phyloP scores from a whole-genome alignment of 768 basidiomycete genomes.

The Rhodotorula paludigena region DNA sequence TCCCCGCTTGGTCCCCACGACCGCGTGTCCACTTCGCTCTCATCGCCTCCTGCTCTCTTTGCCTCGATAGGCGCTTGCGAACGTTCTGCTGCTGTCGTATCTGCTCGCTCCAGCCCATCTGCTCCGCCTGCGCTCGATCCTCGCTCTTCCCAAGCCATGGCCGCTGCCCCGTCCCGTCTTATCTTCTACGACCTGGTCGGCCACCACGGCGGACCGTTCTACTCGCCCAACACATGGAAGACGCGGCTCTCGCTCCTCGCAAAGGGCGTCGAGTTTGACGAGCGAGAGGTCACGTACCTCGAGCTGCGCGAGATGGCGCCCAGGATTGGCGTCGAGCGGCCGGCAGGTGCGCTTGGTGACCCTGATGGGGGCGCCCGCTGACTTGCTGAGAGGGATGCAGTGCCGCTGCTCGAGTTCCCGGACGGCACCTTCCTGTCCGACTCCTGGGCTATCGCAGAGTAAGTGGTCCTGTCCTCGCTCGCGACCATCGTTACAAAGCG shows the following conservation, averaged over 20 bases:
- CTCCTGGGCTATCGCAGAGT: conserved; percentile 25
- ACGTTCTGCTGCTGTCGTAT: too few species aligned
- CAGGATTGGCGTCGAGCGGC: conserved; percentile 11
- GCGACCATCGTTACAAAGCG: too few species aligned
- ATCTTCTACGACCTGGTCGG: conserved; percentile 31
- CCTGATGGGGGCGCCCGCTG: background rate
- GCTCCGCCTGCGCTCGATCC: too few species aligned
- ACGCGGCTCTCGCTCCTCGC: conserved; percentile 13
- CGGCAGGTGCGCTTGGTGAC: background rate
- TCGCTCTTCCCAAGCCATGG: too few species aligned
- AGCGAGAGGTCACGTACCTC: conserved; percentile 13
- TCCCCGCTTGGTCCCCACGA: too few species aligned
- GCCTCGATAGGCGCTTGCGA: too few species aligned
- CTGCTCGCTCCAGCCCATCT: too few species aligned
- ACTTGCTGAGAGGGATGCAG: too few species aligned
- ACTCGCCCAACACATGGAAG: conserved; percentile 27
- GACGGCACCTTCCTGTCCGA: conserved; percentile 11
- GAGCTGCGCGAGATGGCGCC: conserved; percentile 2
- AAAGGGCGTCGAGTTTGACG: conserved; percentile 29
- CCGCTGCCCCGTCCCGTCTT: too few species aligned
- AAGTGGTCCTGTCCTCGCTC: background rate
- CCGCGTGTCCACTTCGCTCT: too few species aligned
- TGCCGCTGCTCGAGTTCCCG: conserved; percentile 11
- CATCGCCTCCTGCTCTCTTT: too few species aligned
- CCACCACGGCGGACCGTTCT: conserved; percentile 12